phyloP scores from a whole-genome alignment of 306 rosid species.

The Oxytropis ochrocephala region DNA sequence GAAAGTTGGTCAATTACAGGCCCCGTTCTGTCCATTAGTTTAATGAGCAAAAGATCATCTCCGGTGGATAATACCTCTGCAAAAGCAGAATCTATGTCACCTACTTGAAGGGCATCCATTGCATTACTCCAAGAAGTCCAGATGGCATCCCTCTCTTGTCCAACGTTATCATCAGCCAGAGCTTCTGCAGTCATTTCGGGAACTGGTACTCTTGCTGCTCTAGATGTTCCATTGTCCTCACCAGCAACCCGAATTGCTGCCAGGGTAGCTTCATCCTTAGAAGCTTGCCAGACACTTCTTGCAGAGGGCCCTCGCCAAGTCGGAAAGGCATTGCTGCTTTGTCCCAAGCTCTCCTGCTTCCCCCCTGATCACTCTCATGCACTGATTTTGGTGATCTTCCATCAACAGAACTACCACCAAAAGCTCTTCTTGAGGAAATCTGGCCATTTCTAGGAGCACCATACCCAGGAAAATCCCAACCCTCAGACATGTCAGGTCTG shows the following conservation, averaged over 20 bases:
- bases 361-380: constrained; percentile 68
- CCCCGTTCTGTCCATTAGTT: constrained; percentile 90
- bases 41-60: constrained; percentile 80
- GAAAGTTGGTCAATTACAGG: constrained; percentile 83
- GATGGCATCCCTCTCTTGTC: constrained; percentile 75
- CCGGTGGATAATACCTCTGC: constrained; percentile 76
- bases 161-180: constrained; percentile 55
- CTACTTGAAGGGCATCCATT: constrained; percentile 83
- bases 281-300: constrained; percentile 98
- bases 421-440: constrained; percentile 62
- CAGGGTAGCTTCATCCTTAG: constrained; percentile 95
- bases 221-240: constrained; percentile 77
- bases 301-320: constrained; percentile 97
- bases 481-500: constrained; percentile 75
- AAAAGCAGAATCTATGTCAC: constrained; percentile 77
- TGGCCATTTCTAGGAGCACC: constrained; percentile 73
- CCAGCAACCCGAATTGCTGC: constrained; percentile 97
- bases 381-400: constrained; percentile 79
- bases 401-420: constrained; percentile 61
- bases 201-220: constrained; percentile 67
- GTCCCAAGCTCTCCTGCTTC: constrained; percentile 88
- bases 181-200: constrained; percentile 89
- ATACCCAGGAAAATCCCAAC: constrained; percentile 70
- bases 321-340: constrained; percentile 72
- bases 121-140: constrained; percentile 94